Base-by-base conservation (phyloP, 345 rosid genomes). In the Excoecaria cochinchinensis region DNA sequence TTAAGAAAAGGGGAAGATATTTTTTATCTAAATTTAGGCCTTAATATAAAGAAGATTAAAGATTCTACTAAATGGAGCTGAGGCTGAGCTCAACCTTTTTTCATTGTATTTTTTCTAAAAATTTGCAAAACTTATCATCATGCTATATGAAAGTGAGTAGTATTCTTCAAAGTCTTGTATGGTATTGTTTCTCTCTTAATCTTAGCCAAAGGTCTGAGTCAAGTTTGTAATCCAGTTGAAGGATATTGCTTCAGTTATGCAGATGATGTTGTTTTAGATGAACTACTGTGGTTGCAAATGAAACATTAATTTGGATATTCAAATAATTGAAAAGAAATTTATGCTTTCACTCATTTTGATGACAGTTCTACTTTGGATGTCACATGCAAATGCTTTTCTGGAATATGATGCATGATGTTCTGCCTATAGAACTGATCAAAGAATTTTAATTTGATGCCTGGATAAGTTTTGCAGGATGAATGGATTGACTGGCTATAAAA, bases 381-480 rank as follows among this genome's bases (percentile, higher is more conserved):
- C 10, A 3, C 15, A 17, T 12, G 36, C 58, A 15, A 51, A 70
- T 63, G 24, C 15, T 70, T 51, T 36, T 47, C 61, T 25, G 46
- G 5, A 24, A 14, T 13, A 12, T 59, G 15, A 10, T 59, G 36
- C 59, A 25, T 53, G 24, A 63, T 65, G 3, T 8, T 46, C 39
- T 50, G 42, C 55, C 50, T 73, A 24, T 75, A 62, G 55, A 68
- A 75, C 76, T 78, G 83, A 76, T 78, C 65, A 44, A 78, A 72
- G 83, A 74, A 76, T 71, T 78, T 71, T 73, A 53, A 63, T 80
- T 80, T 86, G 87, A 85, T 74, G 70, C 53, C 60, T 83, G 78
- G 79, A 78, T 85, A 76, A 81, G 74, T 76, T 67, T 59, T 89
- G 86, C 94, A 95, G 99, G 96, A 89, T 93, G 97, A 95, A 90